Conservation (phyloP, 257 asterid genomes). For the Rauvolfia tetraphylla region DNA sequence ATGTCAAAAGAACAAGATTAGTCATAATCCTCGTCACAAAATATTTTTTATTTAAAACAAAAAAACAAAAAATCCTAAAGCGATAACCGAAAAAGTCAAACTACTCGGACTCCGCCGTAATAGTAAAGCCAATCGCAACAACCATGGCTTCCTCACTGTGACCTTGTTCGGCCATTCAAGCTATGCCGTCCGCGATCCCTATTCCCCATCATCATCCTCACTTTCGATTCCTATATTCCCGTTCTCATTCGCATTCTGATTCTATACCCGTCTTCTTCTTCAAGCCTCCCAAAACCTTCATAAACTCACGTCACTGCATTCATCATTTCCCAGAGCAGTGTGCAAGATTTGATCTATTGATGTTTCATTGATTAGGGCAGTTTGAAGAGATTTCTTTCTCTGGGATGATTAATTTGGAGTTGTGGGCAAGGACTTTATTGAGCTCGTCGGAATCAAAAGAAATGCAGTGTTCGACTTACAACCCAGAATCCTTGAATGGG, state of each 20-base stretch:
- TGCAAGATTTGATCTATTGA: neutral
- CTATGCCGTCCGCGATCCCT: neutral
- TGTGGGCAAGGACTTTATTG: conserved; percentile 20
- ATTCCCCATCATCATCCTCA: neutral
- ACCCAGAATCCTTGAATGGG: conserved; percentile 16
- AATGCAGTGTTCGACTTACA: conserved; percentile 5
- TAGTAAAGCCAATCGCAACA: neutral
- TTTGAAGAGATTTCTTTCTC: neutral
- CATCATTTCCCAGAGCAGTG: neutral
- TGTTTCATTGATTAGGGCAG: neutral
- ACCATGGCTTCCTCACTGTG: neutral
- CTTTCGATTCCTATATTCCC: neutral
- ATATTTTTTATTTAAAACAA: too few species aligned
- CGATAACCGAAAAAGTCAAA: neutral
- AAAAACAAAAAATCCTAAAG: too few species aligned
- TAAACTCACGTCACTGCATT: neutral
- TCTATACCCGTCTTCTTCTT: neutral
- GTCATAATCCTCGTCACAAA: too few species aligned
- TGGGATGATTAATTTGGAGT: conserved; percentile 21
- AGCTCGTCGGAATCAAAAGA: conserved; percentile 12
- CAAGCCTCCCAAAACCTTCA: neutral
- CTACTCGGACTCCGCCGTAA: neutral
- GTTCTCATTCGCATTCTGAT: neutral
- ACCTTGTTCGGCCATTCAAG: neutral
- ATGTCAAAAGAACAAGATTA: too few species aligned